Percentiles rank a stretch among this genome's conserved stretches.
Evolutionary conservation across 1,284 basidiomycete species (phyloP).

Genomic region (Cerioporus squamosus): DNA sequence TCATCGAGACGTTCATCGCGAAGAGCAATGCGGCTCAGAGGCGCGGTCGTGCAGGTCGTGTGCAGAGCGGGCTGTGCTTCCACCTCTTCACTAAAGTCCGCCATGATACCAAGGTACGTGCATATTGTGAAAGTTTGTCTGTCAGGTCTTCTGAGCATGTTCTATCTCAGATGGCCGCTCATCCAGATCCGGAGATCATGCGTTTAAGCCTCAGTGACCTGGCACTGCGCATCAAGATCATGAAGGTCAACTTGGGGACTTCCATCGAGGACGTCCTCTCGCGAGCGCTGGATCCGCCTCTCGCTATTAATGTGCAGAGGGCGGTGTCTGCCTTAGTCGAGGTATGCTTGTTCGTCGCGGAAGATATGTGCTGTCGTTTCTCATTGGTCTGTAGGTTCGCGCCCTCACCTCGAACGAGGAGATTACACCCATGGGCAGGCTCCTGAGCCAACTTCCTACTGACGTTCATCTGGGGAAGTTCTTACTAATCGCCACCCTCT

Average conservation of each 20-base stretch:
- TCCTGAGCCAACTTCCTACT: slow-evolving; percentile 92
- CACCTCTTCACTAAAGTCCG: slow-evolving; percentile 93
- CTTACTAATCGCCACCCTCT: slow-evolving; percentile 83
- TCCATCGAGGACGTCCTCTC: slow-evolving; percentile 92
- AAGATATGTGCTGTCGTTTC: background rate
- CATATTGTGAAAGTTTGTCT: background rate
- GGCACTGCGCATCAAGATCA: slow-evolving; percentile 95
- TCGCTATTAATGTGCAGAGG: slow-evolving; percentile 87
- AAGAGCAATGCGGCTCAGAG: slow-evolving; percentile 94
- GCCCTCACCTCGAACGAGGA: slow-evolving; percentile 88
- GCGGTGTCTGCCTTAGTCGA: slow-evolving; percentile 93
- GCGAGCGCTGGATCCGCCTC: slow-evolving; percentile 90
- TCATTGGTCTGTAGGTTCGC: slow-evolving; percentile 58
- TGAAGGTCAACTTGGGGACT: slow-evolving; percentile 87
- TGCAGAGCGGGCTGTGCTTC: slow-evolving; percentile 91
- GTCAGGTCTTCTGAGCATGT: background rate
- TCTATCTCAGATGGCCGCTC: slow-evolving; percentile 70
- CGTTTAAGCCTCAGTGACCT: slow-evolving; percentile 94
- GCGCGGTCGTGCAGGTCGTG: slow-evolving; percentile 91
- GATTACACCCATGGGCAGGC: slow-evolving; percentile 93
- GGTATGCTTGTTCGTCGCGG: slow-evolving; percentile 47
- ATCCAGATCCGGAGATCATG: slow-evolving; percentile 96
- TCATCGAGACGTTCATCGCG: slow-evolving; percentile 93
- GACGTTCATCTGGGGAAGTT: slow-evolving; percentile 98
- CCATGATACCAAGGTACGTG: slow-evolving; percentile 73